A percentile compares a stretch with the other conserved stretches of the same genome.
Conservation (phyloP, 1,284 basidiomycete genomes). For the Trametes sp. region DNA sequence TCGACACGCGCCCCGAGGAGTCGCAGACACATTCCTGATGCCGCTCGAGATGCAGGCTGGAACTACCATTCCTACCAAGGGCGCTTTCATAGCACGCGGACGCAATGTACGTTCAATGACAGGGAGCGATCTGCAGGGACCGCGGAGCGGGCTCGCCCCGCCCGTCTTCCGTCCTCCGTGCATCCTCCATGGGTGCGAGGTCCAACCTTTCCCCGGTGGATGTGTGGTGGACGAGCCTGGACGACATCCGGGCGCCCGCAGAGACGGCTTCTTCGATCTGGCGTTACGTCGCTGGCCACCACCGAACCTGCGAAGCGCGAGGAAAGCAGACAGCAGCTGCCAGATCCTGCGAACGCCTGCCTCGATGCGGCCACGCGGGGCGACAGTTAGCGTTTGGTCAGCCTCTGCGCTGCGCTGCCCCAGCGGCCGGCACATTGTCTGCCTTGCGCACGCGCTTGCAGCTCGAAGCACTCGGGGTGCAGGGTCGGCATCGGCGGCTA, state of each 20-base stretch:
- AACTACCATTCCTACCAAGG: too few relatives aligned
- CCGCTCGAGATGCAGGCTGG: neutral
- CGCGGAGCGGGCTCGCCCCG: conserved; percentile 8
- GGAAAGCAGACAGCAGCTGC: conserved; percentile 12
- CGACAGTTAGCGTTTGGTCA: conserved; percentile 12
- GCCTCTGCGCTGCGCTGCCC: conserved; percentile 1
- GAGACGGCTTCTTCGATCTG: conserved; percentile 13
- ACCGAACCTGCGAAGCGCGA: conserved; percentile 23
- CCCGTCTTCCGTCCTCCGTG: neutral
- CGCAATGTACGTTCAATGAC: neutral
- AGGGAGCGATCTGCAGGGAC: conserved; percentile 9
- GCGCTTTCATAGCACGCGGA: neutral
- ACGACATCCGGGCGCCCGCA: conserved; percentile 22
- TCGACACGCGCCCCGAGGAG: conserved; percentile 1
- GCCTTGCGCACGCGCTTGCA: neutral
- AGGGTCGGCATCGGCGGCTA: neutral
- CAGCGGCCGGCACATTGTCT: neutral
- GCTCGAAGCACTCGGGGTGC: too few relatives aligned
- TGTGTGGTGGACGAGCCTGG: neutral
- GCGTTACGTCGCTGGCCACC: conserved; percentile 26
- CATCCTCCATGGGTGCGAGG: conserved; percentile 9
- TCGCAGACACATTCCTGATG: conserved; percentile 1
- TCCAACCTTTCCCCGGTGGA: conserved; percentile 10
- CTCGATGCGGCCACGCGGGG: conserved; percentile 14
- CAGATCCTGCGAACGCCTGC: conserved; percentile 20